phyloP scores from a whole-genome alignment of 2,329 filamentous ascomycete species.

The Phaeomoniella chlamydospora region DNA sequence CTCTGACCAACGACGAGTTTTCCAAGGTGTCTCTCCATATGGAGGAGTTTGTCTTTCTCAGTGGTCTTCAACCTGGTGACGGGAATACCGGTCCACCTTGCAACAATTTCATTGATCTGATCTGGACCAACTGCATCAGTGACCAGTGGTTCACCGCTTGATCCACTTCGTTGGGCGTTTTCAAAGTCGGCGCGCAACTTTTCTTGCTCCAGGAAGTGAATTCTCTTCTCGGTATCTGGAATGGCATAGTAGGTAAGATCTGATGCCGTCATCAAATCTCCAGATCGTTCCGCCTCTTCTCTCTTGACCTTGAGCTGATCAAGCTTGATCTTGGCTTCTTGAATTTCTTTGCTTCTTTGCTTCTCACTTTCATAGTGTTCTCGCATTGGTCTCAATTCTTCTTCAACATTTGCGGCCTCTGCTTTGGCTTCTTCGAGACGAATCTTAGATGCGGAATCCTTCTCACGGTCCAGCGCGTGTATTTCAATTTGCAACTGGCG shows the following conservation, averaged over 20 bases:
- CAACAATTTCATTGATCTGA: conserved; percentile 97
- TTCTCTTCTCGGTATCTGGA: conserved; percentile 71
- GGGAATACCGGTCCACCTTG: conserved; percentile 94
- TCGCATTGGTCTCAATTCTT: conserved; percentile 78
- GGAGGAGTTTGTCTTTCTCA: conserved; percentile 94
- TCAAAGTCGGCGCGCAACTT: conserved; percentile 66
- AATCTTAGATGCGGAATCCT: conserved; percentile 79
- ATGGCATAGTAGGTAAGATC: conserved; percentile 97
- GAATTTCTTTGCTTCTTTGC: conserved; percentile 76
- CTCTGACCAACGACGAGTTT: conserved; percentile 85
- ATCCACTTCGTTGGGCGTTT: conserved; percentile 38
- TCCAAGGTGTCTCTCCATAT: conserved; percentile 81
- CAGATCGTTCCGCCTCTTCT: conserved; percentile 78
- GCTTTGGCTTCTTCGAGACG: conserved; percentile 72
- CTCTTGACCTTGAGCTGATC: conserved; percentile 83
- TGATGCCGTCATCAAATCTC: conserved; percentile 74
- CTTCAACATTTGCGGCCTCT: conserved; percentile 85
- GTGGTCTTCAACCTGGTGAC: conserved; percentile 86
- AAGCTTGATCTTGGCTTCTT: conserved; percentile 88
- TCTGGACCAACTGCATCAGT: conserved; percentile 92
- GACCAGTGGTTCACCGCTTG: conserved; percentile 56
- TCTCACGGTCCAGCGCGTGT: conserved; percentile 82
- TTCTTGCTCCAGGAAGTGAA: conserved; percentile 66
- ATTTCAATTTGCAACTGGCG: conserved; percentile 96
- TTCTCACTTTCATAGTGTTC: conserved; percentile 96